Base-by-base conservation (phyloP, 2,329 filamentous ascomycete species). In the Dactylellina sp. region DNA sequence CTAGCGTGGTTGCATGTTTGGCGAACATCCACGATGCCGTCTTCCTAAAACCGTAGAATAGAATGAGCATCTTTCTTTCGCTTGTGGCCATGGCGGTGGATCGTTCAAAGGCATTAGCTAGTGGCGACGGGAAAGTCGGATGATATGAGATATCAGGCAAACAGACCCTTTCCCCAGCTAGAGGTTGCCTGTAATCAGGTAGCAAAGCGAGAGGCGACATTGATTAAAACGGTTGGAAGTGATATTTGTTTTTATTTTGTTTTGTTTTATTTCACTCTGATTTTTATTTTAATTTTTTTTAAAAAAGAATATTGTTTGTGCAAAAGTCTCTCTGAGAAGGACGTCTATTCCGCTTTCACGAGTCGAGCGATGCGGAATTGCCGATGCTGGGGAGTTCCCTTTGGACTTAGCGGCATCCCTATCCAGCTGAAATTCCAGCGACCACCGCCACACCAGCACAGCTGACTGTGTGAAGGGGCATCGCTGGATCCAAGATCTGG, bases 371-470 rank as follows among this genome's bases (percentile, higher is more conserved):
- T 64, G 60, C 60, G 68, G 68, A 64, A 60, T 72, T 72, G 59
- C 68, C 68, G 68, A 72, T 49, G 60, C 24, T 70, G 56, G 64
- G 46, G 24, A 28, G 37, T 59, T 40, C 47, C 50, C 47, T 59
- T 59, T 22, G 40, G 37, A 24, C 25, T 46, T 72, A 61, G 68
- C 35, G 47, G 52, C 60, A 65, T 74, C 70, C 61, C 37, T 28
- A 62, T 71, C 55, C 61, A 65, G 70, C 70, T 66, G 70, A 74
- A 74, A 66, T 66, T 65, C 61, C 61, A 55, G 39, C 47, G 47
- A 71, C 65, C 70, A 66, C 70, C 70, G 61, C 70, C 61, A 66
- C 61, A 63, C 68, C 5, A 16, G 46, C 20, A 44, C 39, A 53
- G 60, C 60, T 65, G 50, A 60, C 50, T 32, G 42, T 72, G 18